These are phyloP conservation scores for Salix brachista DNA, from an alignment of 345 rosid species.

Conservation along the genomic window DNA sequence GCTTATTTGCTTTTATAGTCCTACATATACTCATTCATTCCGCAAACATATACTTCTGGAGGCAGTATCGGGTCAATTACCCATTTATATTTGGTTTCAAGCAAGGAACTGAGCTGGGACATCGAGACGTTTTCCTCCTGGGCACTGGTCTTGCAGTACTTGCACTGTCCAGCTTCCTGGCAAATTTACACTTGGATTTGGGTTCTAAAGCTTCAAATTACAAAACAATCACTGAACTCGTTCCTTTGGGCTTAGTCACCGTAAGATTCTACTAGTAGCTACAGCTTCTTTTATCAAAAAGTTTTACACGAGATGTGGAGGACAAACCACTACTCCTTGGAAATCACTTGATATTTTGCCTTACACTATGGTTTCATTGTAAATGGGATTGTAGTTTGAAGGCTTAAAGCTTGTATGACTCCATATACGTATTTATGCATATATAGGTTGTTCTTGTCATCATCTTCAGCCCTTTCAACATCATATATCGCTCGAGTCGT, in stretches of 20 bases:
- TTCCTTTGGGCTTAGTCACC: slow-evolving; percentile 52
- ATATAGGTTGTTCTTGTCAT: slow-evolving; percentile 42
- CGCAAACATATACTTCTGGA: slow-evolving; percentile 64
- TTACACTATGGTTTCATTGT: no score
- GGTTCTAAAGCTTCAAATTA: slow-evolving; percentile 34
- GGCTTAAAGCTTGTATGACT: no score
- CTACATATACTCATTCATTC: slow-evolving; percentile 65
- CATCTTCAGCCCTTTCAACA: slow-evolving; percentile 52
- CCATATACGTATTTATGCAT: not conserved
- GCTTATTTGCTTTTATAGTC: slow-evolving; percentile 55
- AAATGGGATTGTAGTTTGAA: no score
- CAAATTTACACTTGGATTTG: slow-evolving; percentile 52
- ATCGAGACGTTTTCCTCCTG: slow-evolving; percentile 60
- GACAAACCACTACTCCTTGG: not conserved
- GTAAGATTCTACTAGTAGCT: slow-evolving; percentile 37
- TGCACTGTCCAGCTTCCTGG: slow-evolving; percentile 46
- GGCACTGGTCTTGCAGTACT: slow-evolving; percentile 62
- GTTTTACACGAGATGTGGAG: not conserved
- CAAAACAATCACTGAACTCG: slow-evolving; percentile 43
- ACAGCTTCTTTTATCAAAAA: not conserved
- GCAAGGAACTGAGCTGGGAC: slow-evolving; percentile 61
- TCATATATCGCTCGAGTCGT: slow-evolving; percentile 43
- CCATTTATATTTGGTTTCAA: slow-evolving; percentile 68
- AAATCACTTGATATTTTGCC: no score
- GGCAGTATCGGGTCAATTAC: slow-evolving; percentile 57